Conservation (phyloP, 2,329 filamentous ascomycete species). For the Aureobasidium lini region DNA sequence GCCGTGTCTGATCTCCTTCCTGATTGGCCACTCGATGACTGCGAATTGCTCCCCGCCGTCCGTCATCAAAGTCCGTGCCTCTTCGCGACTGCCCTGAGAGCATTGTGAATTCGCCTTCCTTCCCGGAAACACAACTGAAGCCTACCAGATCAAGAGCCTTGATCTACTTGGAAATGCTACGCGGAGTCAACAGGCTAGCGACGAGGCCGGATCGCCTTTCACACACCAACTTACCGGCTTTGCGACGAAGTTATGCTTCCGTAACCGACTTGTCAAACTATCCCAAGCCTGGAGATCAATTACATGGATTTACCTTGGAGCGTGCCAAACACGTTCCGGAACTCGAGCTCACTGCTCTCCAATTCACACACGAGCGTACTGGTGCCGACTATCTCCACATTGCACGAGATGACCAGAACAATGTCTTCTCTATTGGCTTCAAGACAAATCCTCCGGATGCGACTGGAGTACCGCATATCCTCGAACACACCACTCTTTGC, state of each 20-base stretch:
- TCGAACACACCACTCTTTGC: conserved; percentile 95
- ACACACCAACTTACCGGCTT: neutral
- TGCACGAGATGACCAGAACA: conserved; percentile 91
- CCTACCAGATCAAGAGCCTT: neutral
- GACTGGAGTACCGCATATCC: conserved; percentile 90
- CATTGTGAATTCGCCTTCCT: neutral
- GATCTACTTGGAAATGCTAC: neutral
- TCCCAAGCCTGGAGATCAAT: conserved; percentile 71
- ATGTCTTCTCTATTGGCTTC: conserved; percentile 99
- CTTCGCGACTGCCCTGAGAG: neutral
- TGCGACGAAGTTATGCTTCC: conserved; percentile 45
- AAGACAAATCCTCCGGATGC: conserved; percentile 97
- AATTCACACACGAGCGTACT: conserved; percentile 89
- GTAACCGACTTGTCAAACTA: conserved; percentile 69
- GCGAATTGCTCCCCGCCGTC: neutral
- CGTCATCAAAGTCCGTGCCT: neutral
- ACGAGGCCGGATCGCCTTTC: neutral
- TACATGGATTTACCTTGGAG: conserved; percentile 89
- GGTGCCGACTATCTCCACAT: conserved; percentile 95
- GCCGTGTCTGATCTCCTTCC: too few relatives aligned
- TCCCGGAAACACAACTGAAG: neutral
- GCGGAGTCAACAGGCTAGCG: conserved; percentile 4
- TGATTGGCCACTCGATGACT: neutral
- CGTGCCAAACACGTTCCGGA: conserved; percentile 89
- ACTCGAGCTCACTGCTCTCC: conserved; percentile 82